A percentile compares a stretch with the other conserved stretches of the same genome.
phyloP scores from a whole-genome alignment of 1,284 basidiomycete species.

The Pyrrhoderma noxium region DNA sequence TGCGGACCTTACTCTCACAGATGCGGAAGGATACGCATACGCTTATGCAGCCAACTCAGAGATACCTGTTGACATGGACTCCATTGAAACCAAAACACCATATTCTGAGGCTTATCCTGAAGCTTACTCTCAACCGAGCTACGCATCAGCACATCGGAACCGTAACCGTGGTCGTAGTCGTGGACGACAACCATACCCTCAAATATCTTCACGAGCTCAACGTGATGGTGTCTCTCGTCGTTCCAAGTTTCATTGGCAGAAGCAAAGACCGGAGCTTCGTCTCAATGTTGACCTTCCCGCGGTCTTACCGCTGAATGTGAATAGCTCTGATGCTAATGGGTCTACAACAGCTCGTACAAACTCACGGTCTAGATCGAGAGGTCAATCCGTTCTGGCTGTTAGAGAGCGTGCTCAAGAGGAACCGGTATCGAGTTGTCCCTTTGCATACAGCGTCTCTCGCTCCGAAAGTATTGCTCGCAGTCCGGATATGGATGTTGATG shows the following conservation, averaged over 20 bases:
- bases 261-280: conserved; percentile 16
- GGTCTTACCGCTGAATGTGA: conserved; percentile 7
- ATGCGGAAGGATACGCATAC: conserved; percentile 14
- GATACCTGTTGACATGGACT: conserved; percentile 4
- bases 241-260: conserved; percentile 8
- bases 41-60: conserved; percentile 9
- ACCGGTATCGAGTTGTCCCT: conserved; percentile 15
- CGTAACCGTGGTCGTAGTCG: conserved; percentile 17
- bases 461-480: conserved; percentile 10
- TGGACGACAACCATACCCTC: conserved; percentile 17
- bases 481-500: conserved; percentile 15
- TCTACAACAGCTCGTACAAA: conserved; percentile 12
- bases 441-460: conserved; percentile 16
- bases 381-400: conserved; percentile 12
- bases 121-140: conserved; percentile 11
- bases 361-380: conserved; percentile 11
- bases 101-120: conserved; percentile 5
- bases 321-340: conserved; percentile 5
- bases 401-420: conserved; percentile 12
- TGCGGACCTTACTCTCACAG: conserved; percentile 14
- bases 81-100: conserved; percentile 4
- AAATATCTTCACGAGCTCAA: conserved; percentile 2
- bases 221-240: conserved; percentile 7
- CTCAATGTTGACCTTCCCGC: conserved; percentile 17
- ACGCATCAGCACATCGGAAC: conserved; percentile 7